Conservation (phyloP, 768 basidiomycete genomes). For the Vararia minispora region DNA sequence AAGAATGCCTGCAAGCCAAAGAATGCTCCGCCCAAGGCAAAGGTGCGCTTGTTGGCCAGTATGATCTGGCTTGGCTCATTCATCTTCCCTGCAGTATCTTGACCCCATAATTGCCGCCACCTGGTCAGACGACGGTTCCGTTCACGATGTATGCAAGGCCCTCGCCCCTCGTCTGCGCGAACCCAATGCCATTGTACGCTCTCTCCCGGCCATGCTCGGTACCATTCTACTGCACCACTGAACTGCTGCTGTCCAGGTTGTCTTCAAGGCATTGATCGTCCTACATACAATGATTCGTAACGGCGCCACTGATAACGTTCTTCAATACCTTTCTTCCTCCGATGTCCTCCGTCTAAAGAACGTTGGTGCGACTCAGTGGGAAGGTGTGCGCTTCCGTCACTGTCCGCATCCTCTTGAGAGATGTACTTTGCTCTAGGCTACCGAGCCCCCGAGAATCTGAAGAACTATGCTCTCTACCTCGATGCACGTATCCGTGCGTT, state of each 20-base stretch:
- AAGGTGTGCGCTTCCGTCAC: slow-evolving; percentile 41
- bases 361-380: slow-evolving; percentile 76
- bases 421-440: slow-evolving; percentile 45
- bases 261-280: slow-evolving; percentile 96
- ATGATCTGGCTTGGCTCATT: too few relatives aligned
- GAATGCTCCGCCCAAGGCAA: slow-evolving; percentile 88
- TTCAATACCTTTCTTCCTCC: slow-evolving; percentile 69
- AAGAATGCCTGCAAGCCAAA: slow-evolving; percentile 98
- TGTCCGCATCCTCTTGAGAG: not conserved
- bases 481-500: slow-evolving; percentile 83
- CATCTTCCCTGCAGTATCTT: slow-evolving; percentile 54
- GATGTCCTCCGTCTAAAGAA: slow-evolving; percentile 78
- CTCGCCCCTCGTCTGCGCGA: slow-evolving; percentile 78
- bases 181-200: slow-evolving; percentile 72
- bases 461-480: slow-evolving; percentile 80
- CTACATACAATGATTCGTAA: slow-evolving; percentile 95
- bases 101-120: slow-evolving; percentile 95
- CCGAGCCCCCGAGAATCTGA: slow-evolving; percentile 73
- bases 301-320: slow-evolving; percentile 90
- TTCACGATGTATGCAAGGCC: slow-evolving; percentile 88
- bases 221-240: slow-evolving; percentile 3
- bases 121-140: slow-evolving; percentile 90
- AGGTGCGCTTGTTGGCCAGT: too few relatives aligned
- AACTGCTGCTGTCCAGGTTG: slow-evolving; percentile 46
- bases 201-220: not conserved